These are phyloP conservation scores for Entomortierella lignicola DNA, from an alignment of 192 early-diverging fungal species.

Conservation along the genomic window DNA sequence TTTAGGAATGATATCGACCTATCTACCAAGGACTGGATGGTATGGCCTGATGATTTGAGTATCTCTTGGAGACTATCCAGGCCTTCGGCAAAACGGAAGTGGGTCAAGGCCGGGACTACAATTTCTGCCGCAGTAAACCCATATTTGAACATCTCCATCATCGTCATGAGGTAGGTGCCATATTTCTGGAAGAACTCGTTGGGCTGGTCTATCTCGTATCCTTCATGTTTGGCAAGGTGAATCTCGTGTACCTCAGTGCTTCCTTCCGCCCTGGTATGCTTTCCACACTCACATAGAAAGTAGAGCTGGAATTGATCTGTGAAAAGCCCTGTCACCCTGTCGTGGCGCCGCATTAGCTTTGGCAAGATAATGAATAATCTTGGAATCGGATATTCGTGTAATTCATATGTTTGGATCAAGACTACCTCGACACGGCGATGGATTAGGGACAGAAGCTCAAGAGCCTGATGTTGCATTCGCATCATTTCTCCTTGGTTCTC, in stretches of 20 bases:
- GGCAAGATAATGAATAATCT: conserved; percentile 29
- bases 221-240: conserved; percentile 21
- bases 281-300: conserved; percentile 17
- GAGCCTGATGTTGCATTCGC: background rate
- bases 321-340: background rate
- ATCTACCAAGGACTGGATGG: background rate
- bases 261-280: conserved; percentile 6
- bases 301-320: conserved; percentile 4
- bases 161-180: conserved; percentile 1
- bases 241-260: conserved; percentile 1
- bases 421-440: background rate
- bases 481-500: background rate
- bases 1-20: background rate
- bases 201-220: conserved; percentile 5
- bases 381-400: conserved; percentile 28
- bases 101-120: conserved; percentile 1
- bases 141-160: conserved; percentile 22
- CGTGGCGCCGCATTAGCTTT: background rate
- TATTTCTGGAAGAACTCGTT: conserved; percentile 25
- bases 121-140: background rate
- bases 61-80: background rate
- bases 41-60: background rate
- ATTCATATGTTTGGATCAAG: conserved; percentile 19
- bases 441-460: conserved; percentile 11
- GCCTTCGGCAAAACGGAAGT: background rate